phyloP scores from a whole-genome alignment of 495 filamentous ascomycete genomes.

The Aspergillus asperescens region DNA sequence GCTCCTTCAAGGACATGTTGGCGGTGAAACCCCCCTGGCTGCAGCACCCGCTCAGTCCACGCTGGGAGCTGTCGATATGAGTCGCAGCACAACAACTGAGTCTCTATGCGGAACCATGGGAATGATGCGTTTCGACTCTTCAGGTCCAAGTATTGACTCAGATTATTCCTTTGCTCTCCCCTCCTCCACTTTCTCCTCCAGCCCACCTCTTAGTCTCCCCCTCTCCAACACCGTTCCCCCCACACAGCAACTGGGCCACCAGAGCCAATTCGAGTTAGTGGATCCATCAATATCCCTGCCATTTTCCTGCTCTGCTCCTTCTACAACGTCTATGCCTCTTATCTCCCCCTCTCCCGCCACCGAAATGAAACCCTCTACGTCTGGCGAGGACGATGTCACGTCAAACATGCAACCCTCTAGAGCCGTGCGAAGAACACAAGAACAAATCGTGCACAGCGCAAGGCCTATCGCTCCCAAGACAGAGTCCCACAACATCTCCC shows the following conservation, averaged over 20 bases:
- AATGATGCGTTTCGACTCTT: constrained; percentile 42
- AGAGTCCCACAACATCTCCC: constrained; percentile 23
- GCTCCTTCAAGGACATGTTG: constrained; percentile 14
- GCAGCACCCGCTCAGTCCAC: constrained; percentile 20
- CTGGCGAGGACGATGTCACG: constrained; percentile 30
- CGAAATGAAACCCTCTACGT: constrained; percentile 36
- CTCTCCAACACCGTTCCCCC: constrained; percentile 18
- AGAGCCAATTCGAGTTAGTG: constrained; percentile 26
- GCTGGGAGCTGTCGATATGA: constrained; percentile 37
- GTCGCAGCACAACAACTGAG: constrained; percentile 40
- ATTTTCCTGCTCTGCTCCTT: constrained; percentile 35
- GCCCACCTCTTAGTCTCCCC: constrained; percentile 28
- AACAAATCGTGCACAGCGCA: constrained; percentile 39
- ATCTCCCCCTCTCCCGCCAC: constrained; percentile 19
- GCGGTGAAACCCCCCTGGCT: constrained; percentile 14
- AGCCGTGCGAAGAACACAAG: constrained; percentile 39
- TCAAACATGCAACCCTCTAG: constrained; percentile 31
- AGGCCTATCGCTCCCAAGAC: constrained; percentile 45
- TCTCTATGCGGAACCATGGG: constrained; percentile 41
- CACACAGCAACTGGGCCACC: constrained; percentile 27
- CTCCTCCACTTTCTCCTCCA: constrained; percentile 35
- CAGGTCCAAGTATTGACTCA: constrained; percentile 32
- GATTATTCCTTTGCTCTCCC: constrained; percentile 27
- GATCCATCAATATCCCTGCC: constrained; percentile 23
- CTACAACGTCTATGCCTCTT: constrained; percentile 22